Percentiles rank a stretch among this genome's conserved stretches.
Conservation (phyloP, 2,329 filamentous ascomycete species). For the Zymoseptoria tritici region DNA sequence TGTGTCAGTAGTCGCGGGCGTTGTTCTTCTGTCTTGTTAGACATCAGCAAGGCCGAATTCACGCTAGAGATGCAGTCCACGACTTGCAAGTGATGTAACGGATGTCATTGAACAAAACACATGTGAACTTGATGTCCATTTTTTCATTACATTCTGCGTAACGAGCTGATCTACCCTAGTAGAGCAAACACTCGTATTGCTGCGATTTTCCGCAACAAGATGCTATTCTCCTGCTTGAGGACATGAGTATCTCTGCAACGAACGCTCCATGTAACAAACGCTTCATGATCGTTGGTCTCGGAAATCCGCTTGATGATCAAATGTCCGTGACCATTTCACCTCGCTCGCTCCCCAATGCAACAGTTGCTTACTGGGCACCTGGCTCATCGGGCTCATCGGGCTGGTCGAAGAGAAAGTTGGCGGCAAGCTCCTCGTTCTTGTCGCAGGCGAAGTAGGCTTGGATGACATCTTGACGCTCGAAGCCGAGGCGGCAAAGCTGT, state of each 20-base stretch:
- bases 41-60: no score
- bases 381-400: slow-evolving; percentile 59
- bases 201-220: neutral
- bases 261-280: neutral
- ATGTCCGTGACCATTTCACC: neutral
- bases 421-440: slow-evolving; percentile 97
- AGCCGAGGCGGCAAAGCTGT: slow-evolving; percentile 85
- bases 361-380: neutral
- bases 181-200: neutral
- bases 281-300: neutral
- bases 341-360: neutral
- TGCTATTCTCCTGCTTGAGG: neutral
- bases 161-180: neutral
- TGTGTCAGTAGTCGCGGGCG: no score
- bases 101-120: neutral
- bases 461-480: slow-evolving; percentile 86
- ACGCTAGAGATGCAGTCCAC: neutral
- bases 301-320: neutral
- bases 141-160: neutral
- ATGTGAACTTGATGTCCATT: neutral
- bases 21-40: no score
- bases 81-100: no score
- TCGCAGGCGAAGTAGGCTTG: slow-evolving; percentile 99
- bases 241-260: neutral
- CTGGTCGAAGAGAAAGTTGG: slow-evolving; percentile 97